Conservation (phyloP, 164 flowering plant genomes). For the Vitis labrusca region DNA sequence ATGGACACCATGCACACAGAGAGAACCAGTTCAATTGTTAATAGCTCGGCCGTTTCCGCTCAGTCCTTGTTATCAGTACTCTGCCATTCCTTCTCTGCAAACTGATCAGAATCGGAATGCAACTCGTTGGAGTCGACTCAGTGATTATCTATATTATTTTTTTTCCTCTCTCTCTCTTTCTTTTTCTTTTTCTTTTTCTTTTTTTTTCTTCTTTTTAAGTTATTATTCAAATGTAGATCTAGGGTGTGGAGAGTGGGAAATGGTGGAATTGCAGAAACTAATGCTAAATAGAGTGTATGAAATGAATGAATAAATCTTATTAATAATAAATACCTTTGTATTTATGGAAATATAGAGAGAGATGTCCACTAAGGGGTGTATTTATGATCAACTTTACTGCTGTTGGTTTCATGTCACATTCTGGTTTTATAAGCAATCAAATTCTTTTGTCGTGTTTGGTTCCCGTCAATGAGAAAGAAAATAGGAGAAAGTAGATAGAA, state of each 20-base stretch:
- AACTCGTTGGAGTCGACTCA: not conserved
- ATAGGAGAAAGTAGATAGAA: not conserved
- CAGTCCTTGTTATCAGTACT: not conserved
- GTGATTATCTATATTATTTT: not conserved
- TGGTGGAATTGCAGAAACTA: not conserved
- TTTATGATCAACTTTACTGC: slow-evolving; percentile 33
- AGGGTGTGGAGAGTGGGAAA: not conserved
- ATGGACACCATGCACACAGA: too few relatives aligned
- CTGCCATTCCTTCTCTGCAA: not conserved
- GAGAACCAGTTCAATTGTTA: not conserved
- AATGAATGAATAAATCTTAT: not conserved
- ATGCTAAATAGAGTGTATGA: slow-evolving; percentile 1
- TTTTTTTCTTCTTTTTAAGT: not conserved
- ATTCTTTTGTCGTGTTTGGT: not conserved
- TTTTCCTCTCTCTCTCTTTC: not conserved
- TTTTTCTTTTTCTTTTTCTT: not conserved
- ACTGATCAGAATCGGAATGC: not conserved
- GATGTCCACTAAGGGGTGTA: slow-evolving; percentile 12
- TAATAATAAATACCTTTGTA: not conserved
- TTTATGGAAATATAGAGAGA: not conserved
- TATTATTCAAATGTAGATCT: not conserved
- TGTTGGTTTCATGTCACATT: slow-evolving; percentile 37
- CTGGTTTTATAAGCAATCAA: slow-evolving; percentile 12
- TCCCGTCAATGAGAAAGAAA: not conserved
- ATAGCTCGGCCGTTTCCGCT: not conserved